These are phyloP conservation scores for Glycine soja DNA, from an alignment of 306 rosid genomes.

Conservation along the genomic window DNA sequence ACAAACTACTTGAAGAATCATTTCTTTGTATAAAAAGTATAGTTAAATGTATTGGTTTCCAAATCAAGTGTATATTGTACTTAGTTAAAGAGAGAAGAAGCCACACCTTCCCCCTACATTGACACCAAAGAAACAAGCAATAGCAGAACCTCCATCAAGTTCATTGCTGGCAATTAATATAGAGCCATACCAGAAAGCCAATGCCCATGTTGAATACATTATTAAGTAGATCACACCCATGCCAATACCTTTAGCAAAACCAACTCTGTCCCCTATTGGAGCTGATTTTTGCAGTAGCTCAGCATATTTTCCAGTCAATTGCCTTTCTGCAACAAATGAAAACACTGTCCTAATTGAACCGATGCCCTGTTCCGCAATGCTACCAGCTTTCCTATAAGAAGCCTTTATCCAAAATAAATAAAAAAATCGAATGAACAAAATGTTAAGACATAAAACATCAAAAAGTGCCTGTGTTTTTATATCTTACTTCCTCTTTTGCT, in stretches of 20 bases:
- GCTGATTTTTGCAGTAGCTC: slow-evolving; percentile 62
- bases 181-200: slow-evolving; percentile 91
- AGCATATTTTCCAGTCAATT: slow-evolving; percentile 64
- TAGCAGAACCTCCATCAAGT: slow-evolving; percentile 80
- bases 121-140: slow-evolving; percentile 94
- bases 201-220: slow-evolving; percentile 89
- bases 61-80: slow-evolving; percentile 19
- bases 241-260: slow-evolving; percentile 91
- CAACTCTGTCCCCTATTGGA: slow-evolving; percentile 75
- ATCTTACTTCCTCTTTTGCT: slow-evolving; percentile 78
- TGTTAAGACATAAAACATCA: background rate
- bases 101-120: slow-evolving; percentile 86
- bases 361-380: slow-evolving; percentile 79
- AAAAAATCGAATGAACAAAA: slow-evolving; percentile 40
- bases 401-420: slow-evolving; percentile 51
- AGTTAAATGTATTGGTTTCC: background rate
- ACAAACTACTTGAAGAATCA: slow-evolving; percentile 2
- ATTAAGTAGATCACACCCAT: slow-evolving; percentile 85
- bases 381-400: slow-evolving; percentile 81
- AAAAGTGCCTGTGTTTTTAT: slow-evolving; percentile 15
- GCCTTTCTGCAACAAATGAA: slow-evolving; percentile 84
- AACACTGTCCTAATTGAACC: slow-evolving; percentile 86
- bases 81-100: slow-evolving; percentile 19
- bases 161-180: slow-evolving; percentile 63
- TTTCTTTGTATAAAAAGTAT: background rate